Evolutionary conservation across 768 basidiomycete genomes (phyloP).

Genomic region (Boletales sp.): DNA sequence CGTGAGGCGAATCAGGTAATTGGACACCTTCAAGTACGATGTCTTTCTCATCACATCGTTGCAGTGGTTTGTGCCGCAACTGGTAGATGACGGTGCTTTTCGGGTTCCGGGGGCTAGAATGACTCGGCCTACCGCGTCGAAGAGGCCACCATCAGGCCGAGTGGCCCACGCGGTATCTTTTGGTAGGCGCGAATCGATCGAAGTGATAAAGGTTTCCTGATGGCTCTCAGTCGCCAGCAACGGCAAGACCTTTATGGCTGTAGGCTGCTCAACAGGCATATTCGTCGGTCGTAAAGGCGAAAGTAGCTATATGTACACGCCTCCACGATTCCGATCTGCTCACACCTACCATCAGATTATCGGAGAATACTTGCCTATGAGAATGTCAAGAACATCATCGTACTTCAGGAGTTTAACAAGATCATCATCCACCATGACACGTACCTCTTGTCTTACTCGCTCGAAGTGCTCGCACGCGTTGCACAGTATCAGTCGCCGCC

Average conservation of each 20-base stretch:
- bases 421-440: conserved; percentile 63
- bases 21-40: not conserved
- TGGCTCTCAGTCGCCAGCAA: conserved; percentile 38
- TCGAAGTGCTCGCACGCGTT: conserved; percentile 65
- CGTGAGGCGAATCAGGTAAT: conserved; percentile 72
- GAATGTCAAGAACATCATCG: conserved; percentile 52
- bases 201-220: not conserved
- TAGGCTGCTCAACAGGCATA: conserved; percentile 67
- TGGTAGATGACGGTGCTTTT: conserved; percentile 61
- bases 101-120: conserved; percentile 40
- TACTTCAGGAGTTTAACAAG: conserved; percentile 60
- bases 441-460: conserved; percentile 60
- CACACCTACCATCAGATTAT: conserved; percentile 42
- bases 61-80: conserved; percentile 66
- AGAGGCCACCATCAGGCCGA: conserved; percentile 49
- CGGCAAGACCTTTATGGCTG: conserved; percentile 55
- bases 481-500: conserved; percentile 46
- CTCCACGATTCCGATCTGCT: not conserved
- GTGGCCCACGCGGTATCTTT: conserved; percentile 61
- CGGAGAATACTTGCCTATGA: conserved; percentile 50
- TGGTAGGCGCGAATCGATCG: conserved; percentile 38
- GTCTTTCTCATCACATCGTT: conserved; percentile 7
- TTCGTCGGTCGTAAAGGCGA: conserved; percentile 56
- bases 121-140: conserved; percentile 24
- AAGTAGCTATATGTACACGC: conserved; percentile 37